A percentile compares a stretch with the other conserved stretches of the same genome.
These are phyloP conservation scores for Garcia nutans DNA, from an alignment of 345 rosid species.

Conservation along the genomic window DNA sequence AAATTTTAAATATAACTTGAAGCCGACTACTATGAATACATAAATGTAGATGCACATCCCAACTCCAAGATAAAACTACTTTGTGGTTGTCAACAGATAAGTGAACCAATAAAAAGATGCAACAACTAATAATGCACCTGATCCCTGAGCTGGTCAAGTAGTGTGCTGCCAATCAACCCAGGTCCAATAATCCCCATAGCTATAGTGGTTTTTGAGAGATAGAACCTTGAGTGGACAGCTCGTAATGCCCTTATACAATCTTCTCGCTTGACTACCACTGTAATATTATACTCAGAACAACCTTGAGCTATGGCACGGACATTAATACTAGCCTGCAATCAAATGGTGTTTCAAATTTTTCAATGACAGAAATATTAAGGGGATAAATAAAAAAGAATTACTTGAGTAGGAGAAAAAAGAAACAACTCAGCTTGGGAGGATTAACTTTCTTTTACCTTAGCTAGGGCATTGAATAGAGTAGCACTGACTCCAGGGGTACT, in stretches of 20 bases:
- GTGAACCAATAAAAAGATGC: background rate
- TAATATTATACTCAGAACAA: conserved; percentile 94
- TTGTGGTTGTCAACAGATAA: background rate
- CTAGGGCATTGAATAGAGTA: conserved; percentile 93
- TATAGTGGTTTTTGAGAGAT: conserved; percentile 84
- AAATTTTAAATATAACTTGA: background rate
- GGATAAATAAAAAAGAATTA: background rate
- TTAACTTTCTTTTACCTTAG: conserved; percentile 56
- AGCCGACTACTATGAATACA: background rate
- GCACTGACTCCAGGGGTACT: conserved; percentile 98
- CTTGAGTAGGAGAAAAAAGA: background rate
- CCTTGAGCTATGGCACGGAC: conserved; percentile 99
- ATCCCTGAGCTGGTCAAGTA: conserved; percentile 93
- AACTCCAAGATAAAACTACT: conserved; percentile 7
- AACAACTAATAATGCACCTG: conserved; percentile 53
- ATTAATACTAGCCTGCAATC: conserved; percentile 86
- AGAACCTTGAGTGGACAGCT: conserved; percentile 98
- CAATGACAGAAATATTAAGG: background rate
- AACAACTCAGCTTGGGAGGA: background rate
- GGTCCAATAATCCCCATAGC: conserved; percentile 96
- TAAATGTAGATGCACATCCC: background rate
- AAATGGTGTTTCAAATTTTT: conserved; percentile 4
- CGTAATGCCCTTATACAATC: conserved; percentile 90
- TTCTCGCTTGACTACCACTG: conserved; percentile 83
- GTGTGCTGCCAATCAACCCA: conserved; percentile 88